Evolutionary conservation across 2,329 filamentous ascomycete species (phyloP).

Genomic region (Fusarium sp.): DNA sequence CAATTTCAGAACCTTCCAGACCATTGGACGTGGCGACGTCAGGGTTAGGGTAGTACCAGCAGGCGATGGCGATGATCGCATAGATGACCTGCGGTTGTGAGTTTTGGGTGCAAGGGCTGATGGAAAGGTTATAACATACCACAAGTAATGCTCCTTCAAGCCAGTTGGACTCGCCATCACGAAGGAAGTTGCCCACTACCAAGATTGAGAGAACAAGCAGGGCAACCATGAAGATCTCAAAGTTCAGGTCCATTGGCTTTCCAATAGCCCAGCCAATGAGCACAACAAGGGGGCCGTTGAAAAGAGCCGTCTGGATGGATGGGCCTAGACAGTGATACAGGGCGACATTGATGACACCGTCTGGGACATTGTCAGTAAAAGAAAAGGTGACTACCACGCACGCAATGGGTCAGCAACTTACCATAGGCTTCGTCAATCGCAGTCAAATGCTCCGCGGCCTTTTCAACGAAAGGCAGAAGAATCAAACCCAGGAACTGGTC

Average conservation of each 20-base stretch:
- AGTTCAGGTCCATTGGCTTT: conserved; percentile 74
- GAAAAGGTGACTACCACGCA: too few species aligned
- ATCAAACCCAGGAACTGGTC: conserved; percentile 62
- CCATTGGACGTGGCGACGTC: conserved; percentile 50
- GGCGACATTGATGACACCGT: conserved; percentile 73
- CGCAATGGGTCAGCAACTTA: conserved; percentile 10
- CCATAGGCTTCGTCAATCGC: conserved; percentile 74
- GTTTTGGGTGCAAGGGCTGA: rapidly evolving
- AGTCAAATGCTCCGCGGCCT: conserved; percentile 74
- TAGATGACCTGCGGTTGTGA: conserved; percentile 49
- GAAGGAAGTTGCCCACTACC: conserved; percentile 77
- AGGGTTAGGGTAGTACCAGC: conserved; percentile 57
- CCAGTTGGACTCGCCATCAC: conserved; percentile 79
- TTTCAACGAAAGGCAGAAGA: conserved; percentile 73
- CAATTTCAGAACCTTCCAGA: conserved; percentile 32
- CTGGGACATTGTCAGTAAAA: conserved; percentile 42
- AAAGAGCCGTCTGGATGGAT: conserved; percentile 77
- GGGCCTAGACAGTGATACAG: conserved; percentile 77
- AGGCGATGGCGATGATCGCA: conserved; percentile 56
- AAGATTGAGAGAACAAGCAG: conserved; percentile 77
- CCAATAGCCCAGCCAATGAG: conserved; percentile 74
- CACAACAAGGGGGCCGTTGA: conserved; percentile 77
- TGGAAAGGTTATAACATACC: conserved; percentile 46
- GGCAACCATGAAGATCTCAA: conserved; percentile 80
- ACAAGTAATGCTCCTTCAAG: conserved; percentile 77